A percentile compares a stretch with the other conserved stretches of the same genome.
These are phyloP conservation scores for Mycena sanguinolenta DNA, from an alignment of 768 basidiomycete genomes.

Conservation along the genomic window DNA sequence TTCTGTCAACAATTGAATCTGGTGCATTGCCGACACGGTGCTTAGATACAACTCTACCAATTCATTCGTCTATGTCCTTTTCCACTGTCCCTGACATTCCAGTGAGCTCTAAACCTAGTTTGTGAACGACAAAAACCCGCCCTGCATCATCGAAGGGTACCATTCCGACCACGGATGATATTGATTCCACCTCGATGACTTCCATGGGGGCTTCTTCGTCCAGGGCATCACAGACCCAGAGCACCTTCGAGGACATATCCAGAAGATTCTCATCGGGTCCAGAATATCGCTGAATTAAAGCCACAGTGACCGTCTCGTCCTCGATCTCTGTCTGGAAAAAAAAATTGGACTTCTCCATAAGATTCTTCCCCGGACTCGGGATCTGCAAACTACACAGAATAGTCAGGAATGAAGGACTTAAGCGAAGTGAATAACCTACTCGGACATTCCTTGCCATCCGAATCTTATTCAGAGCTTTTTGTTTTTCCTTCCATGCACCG, in stretches of 20 bases:
- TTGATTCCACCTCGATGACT: slow-evolving; percentile 32
- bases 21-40: no score
- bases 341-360: slow-evolving; percentile 36
- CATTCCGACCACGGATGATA: slow-evolving; percentile 36
- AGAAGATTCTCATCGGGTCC: slow-evolving; percentile 24
- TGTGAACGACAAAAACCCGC: slow-evolving; percentile 20
- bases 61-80: no score
- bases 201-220: neutral
- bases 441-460: slow-evolving; percentile 27
- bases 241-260: slow-evolving; percentile 18
- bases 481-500: slow-evolving; percentile 36
- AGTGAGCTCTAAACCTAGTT: slow-evolving; percentile 19
- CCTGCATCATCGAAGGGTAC: slow-evolving; percentile 17
- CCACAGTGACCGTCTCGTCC: slow-evolving; percentile 22
- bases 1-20: no score
- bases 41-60: no score
- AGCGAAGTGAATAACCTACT: neutral
- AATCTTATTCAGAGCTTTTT: slow-evolving; percentile 16
- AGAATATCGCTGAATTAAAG: slow-evolving; percentile 23
- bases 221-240: slow-evolving; percentile 11
- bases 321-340: slow-evolving; percentile 32
- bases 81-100: slow-evolving; percentile 5
- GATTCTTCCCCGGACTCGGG: neutral
- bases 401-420: neutral
- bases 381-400: neutral